Base-by-base conservation (phyloP, 2,329 filamentous ascomycete genomes). In the Hymenoscyphus albidus region DNA sequence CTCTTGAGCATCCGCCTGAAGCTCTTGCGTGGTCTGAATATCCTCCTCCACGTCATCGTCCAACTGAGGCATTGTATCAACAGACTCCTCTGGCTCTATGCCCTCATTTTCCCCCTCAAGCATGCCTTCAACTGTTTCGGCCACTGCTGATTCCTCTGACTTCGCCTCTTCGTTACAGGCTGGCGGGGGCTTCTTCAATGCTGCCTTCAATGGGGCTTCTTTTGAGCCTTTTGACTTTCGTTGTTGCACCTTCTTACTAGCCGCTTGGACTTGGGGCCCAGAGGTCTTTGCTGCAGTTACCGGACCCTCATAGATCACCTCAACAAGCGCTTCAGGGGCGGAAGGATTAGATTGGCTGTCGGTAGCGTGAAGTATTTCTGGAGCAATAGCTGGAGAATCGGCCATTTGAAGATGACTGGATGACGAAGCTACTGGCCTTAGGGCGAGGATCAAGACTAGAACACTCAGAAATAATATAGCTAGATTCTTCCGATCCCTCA, bases 401-500 rank as follows among this genome's bases (percentile, higher is more conserved):
- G 42, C 40, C 9, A 18, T 22, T 51, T 18, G 40, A 5, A 22
- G 40, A 32, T 31, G 10, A 16, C 12, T 35, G 10, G 22, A 27
- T 27, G 58, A 14, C 4, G 35, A 40, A 16, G 58, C 9, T 51
- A 51, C 64, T 5, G 73, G 67, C 39, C 65, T 68, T 5, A 75
- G n/a, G 1, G 83, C 82, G 10, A 88, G 76, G 35, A 85, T 63
- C 14, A 86, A 69, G 1, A 86, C 80, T n/a, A 88, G 72, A 1
- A 83, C 64, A 62, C 82, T 81, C 60, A 89, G 76, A 0, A 84
- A 70, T 5, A 79, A 77, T 32, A 88, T 88, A n/a, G 80, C 76
- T 10, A 88, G 73, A 63, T 88, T 88, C 76, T 83, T 87, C 64
- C 80, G 80, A 69, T 88, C 86, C 58, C 81, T 80, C 70, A 88